Base-by-base conservation (phyloP, 2,329 filamentous ascomycete genomes). In the Xylariaceae sp. region DNA sequence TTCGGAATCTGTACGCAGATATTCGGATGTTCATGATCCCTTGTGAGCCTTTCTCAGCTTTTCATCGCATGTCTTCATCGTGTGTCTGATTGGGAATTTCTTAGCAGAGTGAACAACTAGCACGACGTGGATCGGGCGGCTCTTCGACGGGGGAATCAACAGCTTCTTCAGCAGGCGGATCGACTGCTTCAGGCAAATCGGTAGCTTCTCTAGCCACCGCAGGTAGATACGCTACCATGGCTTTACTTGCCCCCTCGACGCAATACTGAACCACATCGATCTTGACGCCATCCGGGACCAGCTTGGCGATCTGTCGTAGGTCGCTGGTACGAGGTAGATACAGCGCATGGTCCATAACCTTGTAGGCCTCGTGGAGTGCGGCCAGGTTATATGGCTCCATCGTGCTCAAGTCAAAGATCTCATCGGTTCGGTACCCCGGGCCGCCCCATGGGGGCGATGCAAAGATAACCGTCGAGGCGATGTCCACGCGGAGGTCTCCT, bases 281-380 rank as follows among this genome's bases (percentile, higher is more conserved):
- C 72, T 87, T 88, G 29, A 70, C 56, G 3, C 51, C 62, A n/a
- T 66, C 55, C 3, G 76, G 74, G 1, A 73, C 75, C 34, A 86
- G 66, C 60, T 71, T 77, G 3, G 89, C 88, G 58, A 96, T 78
- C 71, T 96, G 91, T 49, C 84, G 80, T 50, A 96, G 69, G 69
- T 96, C 85, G 58, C 89, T 92, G 1, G 87, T 94, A 56, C 95
- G 80, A 1, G 95, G 94, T 19, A 99, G 76, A 66, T 88, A 99
- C 5, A 99, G 76, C 1, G 88, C 88, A 50, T 81, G 80, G 53
- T 80, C 79, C 71, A 83, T 77, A 9, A 65, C 68, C 26, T 74
- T 76, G 65, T 88, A 91, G 12, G 81, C 79, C 12, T 73, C 72
- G 65, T 87, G 81, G 27, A 95, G 76, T 49, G 80, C 72, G 7